Conservation (phyloP, 345 rosid species). For the Pistacia vera region DNA sequence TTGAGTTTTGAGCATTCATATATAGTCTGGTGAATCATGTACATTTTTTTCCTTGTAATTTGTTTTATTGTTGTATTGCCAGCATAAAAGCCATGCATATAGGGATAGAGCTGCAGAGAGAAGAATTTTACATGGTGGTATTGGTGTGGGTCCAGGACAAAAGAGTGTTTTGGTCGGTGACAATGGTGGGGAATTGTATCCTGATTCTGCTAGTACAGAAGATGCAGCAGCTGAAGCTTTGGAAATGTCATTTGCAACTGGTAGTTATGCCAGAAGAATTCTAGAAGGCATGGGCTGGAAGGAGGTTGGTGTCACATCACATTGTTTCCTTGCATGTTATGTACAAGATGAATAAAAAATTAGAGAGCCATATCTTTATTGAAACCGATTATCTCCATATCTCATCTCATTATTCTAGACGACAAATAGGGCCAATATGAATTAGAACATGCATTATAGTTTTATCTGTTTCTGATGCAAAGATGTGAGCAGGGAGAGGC, state of each 20-base stretch:
- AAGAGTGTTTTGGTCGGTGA: conserved; percentile 35
- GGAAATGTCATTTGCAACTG: conserved; percentile 69
- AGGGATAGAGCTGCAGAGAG: conserved; percentile 96
- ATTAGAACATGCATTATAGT: not conserved
- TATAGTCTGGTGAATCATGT: not conserved
- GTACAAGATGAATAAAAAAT: not conserved
- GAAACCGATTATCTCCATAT: not conserved
- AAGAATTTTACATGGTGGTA: conserved; percentile 79
- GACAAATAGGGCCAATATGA: not conserved
- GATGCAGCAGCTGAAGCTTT: conserved; percentile 72
- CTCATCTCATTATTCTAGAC: not conserved
- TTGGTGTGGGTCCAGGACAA: conserved; percentile 86
- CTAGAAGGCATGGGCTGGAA: conserved; percentile 92
- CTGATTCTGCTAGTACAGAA: conserved; percentile 38
- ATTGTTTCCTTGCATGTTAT: not conserved
- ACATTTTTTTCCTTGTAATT: not conserved
- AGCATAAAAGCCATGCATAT: conserved; percentile 49
- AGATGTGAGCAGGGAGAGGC: conserved; percentile 64
- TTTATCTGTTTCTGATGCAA: not conserved
- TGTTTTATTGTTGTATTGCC: conserved; percentile 24
- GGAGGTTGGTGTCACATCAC: conserved; percentile 46
- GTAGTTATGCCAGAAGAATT: conserved; percentile 80
- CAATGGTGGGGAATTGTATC: conserved; percentile 30
- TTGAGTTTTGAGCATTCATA: not conserved
- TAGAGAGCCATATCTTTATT: not conserved